Evolutionary conservation across 345 rosid genomes (phyloP), one percentile per base, ranked within the genome.

Genomic region (Ceriops decandra): DNA sequence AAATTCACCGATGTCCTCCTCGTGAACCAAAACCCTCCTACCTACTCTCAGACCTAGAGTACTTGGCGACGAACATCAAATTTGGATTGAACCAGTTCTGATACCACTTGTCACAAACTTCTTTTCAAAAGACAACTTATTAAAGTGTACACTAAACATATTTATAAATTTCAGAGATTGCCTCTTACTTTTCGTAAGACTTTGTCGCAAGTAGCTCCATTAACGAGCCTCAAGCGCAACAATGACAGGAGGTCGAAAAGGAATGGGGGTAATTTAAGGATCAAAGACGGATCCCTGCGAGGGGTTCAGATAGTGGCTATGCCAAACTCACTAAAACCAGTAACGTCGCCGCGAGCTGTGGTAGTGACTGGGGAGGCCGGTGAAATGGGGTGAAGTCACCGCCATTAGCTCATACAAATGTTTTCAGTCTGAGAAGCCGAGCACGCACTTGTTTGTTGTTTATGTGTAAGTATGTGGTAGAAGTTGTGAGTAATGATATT

Each of bases 231-330:
- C 5, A 16, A 52, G 22, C 68, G 26, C 26, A 70, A 35, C 57
- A 0, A 33, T 31, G 33, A 7, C 80, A 47, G 53, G 68, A 33
- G 38, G 91, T 74, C 67, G 57, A 46, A 20, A 79, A 72, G 63
- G 7, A 75, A 26, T n/a, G 67, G 53, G 46, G 70, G 60, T 31
- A 57, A 57, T 54, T 83, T 77, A 69, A 79, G 80, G 72, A 42
- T 86, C 56, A 91, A 93, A 67, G 83, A 85, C 51, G 97, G 90
- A 28, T 78, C 78, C 58, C 96, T 93, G 0, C 68, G 71, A 63
- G 97, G 96, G 17, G 76, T 93, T 52, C 88, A 93, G 7, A 89
- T 89, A 3, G 91, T 87, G 22, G 88, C 92, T 7, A 73, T 69
- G 60, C 98, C 97, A 0, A 84, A 80, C 81, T 86, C 90, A 1